Base-by-base conservation (phyloP, 495 filamentous ascomycete genomes). In the Penicillium tannophilum region DNA sequence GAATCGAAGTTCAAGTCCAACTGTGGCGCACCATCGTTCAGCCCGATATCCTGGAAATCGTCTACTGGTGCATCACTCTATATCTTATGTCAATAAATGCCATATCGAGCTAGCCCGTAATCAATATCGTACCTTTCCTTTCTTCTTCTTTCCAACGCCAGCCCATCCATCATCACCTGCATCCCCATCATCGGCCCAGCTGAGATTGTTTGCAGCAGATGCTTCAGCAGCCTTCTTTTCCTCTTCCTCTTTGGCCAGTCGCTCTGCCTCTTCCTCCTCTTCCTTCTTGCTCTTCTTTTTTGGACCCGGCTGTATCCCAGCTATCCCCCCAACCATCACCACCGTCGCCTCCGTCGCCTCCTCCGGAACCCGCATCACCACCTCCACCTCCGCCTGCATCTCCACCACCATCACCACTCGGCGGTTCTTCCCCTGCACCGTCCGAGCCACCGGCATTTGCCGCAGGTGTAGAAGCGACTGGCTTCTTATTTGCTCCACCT, bases 101-200 rank as follows among this genome's bases (percentile, higher is more conserved):
- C 28, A 6, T 31, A 7, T 17, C 6, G 4, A 33, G 33, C 1
- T 30, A 31, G 26, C 14, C 0, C 0, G 16, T 31, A 5, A 20
- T 24, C n/a, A 46, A 45, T 20, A 20, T 19, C 16, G 36, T 72
- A 80, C 79, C 69, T 81, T 81, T 54, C 63, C 76, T 61, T 82
- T 84, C 63, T 80, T 81, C 62, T 82, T 82, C 55, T 77, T 79
- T 8, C 67, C 65, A 58, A 75, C 76, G 1, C 67, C 68, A 23
- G 64, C 70, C 77, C 76, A 78, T 1, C 60, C 64, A 44, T 74
- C 71, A 26, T 61, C 70, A 14, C 42, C 61, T 8, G 51, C 62
- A 19, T 69, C 67, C 3, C 41, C 62, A 39, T 78, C 73, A 45
- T 80, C 75, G 45, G 76, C 76, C 77, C 77, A 80, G 65, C 74